phyloP scores from a whole-genome alignment of 495 filamentous ascomycete genomes.

The Pseudomonodictys pantanalensis region DNA sequence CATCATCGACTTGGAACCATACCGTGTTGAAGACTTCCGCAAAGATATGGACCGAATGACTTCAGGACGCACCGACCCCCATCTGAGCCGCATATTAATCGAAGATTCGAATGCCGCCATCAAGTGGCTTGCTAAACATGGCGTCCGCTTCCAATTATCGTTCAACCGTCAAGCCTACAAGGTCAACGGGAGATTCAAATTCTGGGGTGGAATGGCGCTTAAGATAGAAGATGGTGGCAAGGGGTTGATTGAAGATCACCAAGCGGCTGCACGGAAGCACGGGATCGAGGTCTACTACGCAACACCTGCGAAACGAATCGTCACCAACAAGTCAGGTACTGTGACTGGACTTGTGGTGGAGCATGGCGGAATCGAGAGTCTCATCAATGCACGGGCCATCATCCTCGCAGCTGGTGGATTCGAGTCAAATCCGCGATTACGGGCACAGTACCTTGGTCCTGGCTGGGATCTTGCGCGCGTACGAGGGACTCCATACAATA shows the following conservation, averaged over 20 bases:
- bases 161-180: conserved; percentile 63
- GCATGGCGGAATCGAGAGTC: conserved; percentile 31
- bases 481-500: conserved; percentile 61
- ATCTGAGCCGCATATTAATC: conserved; percentile 47
- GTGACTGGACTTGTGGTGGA: conserved; percentile 42
- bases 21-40: conserved; percentile 47
- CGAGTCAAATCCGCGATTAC: conserved; percentile 54
- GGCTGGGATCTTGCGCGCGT: conserved; percentile 60
- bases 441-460: conserved; percentile 57
- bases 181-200: conserved; percentile 54
- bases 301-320: conserved; percentile 45
- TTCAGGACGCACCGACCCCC: conserved; percentile 47
- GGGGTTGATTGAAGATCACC: conserved; percentile 51
- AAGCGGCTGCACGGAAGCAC: conserved; percentile 42
- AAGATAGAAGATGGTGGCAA: conserved; percentile 59
- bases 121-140: conserved; percentile 54
- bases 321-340: conserved; percentile 40
- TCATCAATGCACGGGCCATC: conserved; percentile 43
- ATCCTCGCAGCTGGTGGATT: conserved; percentile 63
- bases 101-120: conserved; percentile 47
- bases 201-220: conserved; percentile 60
- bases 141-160: conserved; percentile 54
- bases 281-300: conserved; percentile 48
- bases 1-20: conserved; percentile 48
- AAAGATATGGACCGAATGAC: conserved; percentile 53